Percentiles rank a stretch among this genome's conserved stretches.
Evolutionary conservation across 805 yeast species (phyloP).

Genomic region (Yamadazyma sp.): DNA sequence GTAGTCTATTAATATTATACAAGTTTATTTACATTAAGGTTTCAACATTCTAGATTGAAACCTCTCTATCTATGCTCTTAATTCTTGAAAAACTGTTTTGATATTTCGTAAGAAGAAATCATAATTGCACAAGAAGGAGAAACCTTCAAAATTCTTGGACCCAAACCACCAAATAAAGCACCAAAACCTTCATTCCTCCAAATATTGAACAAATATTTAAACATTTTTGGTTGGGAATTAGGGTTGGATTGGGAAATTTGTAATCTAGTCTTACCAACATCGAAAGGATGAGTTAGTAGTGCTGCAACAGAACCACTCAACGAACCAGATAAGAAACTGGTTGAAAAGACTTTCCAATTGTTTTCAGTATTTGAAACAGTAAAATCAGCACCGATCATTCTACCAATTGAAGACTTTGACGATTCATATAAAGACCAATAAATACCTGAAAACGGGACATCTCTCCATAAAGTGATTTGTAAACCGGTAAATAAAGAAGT

Average conservation of each 20-base stretch:
- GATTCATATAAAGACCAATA: slow-evolving; percentile 88
- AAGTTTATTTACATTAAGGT: too few relatives aligned
- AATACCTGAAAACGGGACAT: slow-evolving; percentile 93
- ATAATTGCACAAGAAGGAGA: slow-evolving; percentile 98
- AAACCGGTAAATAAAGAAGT: slow-evolving; percentile 77
- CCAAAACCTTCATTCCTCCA: slow-evolving; percentile 69
- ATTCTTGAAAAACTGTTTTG: slow-evolving; percentile 53
- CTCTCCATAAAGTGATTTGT: slow-evolving; percentile 89
- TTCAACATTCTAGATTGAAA: neutral
- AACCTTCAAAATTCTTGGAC: slow-evolving; percentile 83
- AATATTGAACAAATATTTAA: slow-evolving; percentile 61
- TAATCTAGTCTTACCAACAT: slow-evolving; percentile 91
- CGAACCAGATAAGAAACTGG: slow-evolving; percentile 79
- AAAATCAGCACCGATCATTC: slow-evolving; percentile 22
- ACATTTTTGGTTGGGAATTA: slow-evolving; percentile 47
- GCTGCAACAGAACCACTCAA: slow-evolving; percentile 85
- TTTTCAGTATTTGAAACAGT: slow-evolving; percentile 12
- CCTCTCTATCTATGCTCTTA: too few relatives aligned
- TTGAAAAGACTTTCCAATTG: slow-evolving; percentile 48
- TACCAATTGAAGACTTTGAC: slow-evolving; percentile 28
- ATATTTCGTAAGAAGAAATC: slow-evolving; percentile 92
- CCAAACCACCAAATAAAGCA: slow-evolving; percentile 83
- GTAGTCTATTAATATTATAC: neutral
- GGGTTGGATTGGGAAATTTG: slow-evolving; percentile 47
- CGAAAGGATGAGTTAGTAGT: slow-evolving; percentile 87